Percentiles rank a stretch among this genome's conserved stretches.
Conservation (phyloP, 2,329 filamentous ascomycete species). For the Incumbomyces lentus region DNA sequence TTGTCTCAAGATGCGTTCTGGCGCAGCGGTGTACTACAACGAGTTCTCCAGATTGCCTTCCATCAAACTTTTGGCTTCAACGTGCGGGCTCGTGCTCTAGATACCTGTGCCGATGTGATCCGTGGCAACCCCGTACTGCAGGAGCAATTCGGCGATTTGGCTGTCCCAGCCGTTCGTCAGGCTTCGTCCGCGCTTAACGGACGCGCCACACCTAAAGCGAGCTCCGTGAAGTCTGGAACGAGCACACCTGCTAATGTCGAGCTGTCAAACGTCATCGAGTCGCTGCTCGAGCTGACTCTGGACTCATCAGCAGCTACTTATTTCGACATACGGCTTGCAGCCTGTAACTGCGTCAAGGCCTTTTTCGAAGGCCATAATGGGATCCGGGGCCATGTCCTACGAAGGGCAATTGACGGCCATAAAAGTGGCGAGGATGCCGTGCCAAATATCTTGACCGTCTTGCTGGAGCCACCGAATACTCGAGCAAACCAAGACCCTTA, state of each 20-base stretch:
- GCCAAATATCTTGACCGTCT: slow-evolving; percentile 75
- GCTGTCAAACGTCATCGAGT: slow-evolving; percentile 84
- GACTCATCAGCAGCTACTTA: slow-evolving; percentile 55
- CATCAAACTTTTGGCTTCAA: slow-evolving; percentile 58
- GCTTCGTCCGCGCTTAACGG: slow-evolving; percentile 26
- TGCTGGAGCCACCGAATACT: slow-evolving; percentile 57
- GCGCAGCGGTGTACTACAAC: slow-evolving; percentile 67
- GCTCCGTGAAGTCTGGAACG: slow-evolving; percentile 31
- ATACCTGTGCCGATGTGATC: slow-evolving; percentile 80
- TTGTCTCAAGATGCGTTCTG: slow-evolving; percentile 81
- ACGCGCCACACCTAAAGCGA: slow-evolving; percentile 16
- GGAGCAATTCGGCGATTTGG: slow-evolving; percentile 78
- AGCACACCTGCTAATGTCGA: slow-evolving; percentile 21
- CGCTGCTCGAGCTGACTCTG: slow-evolving; percentile 71
- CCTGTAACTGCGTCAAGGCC: slow-evolving; percentile 82
- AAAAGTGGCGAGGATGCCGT: slow-evolving; percentile 65
- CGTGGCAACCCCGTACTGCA: slow-evolving; percentile 69
- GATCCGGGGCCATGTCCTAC: slow-evolving; percentile 75
- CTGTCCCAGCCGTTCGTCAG: slow-evolving; percentile 45
- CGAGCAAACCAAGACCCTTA: slow-evolving; percentile 67
- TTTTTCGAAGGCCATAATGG: slow-evolving; percentile 76
- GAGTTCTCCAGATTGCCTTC: slow-evolving; percentile 75
- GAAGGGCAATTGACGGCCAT: slow-evolving; percentile 81
- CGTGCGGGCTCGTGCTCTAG: slow-evolving; percentile 76
- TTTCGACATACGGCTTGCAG: slow-evolving; percentile 73